A percentile compares a stretch with the other conserved stretches of the same genome.
phyloP scores from a whole-genome alignment of 1,284 basidiomycete genomes.

The Ceratobasidium sp. region DNA sequence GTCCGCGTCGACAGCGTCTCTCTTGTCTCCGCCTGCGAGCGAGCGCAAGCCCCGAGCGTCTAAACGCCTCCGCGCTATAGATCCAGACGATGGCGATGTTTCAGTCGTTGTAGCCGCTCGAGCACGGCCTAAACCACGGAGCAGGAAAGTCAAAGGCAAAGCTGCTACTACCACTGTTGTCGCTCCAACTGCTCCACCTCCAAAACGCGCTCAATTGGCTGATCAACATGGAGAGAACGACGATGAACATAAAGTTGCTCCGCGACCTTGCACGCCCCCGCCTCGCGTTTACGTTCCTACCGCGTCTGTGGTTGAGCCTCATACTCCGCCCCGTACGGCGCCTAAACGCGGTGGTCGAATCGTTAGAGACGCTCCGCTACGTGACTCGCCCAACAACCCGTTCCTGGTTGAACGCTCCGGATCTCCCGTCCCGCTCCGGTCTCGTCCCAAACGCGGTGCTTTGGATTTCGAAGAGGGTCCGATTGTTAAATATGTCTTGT shows the following conservation, averaged over 20 bases:
- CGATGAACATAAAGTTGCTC: neutral
- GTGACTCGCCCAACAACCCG: conserved; percentile 51
- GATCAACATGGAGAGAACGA: neutral
- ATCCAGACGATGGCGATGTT: conserved; percentile 45
- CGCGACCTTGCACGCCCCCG: conserved; percentile 28
- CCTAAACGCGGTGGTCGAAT: conserved; percentile 6
- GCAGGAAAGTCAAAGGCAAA: conserved; percentile 20
- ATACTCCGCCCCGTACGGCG: conserved; percentile 28
- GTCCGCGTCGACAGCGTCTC: conserved; percentile 45
- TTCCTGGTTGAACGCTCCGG: conserved; percentile 44
- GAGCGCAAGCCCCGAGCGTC: conserved; percentile 42
- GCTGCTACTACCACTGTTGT: neutral
- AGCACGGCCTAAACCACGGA: conserved; percentile 15
- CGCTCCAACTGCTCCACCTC: conserved; percentile 2
- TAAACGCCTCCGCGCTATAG: conserved; percentile 34
- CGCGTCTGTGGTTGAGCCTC: conserved; percentile 6
- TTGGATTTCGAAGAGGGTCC: conserved; percentile 43
- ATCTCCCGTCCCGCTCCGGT: conserved; percentile 13
- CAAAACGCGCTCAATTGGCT: conserved; percentile 22
- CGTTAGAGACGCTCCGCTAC: conserved; percentile 37
- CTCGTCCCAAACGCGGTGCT: conserved; percentile 27
- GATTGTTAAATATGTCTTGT: conserved; percentile 50
- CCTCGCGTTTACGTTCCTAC: conserved; percentile 33
- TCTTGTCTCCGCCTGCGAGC: conserved; percentile 48
- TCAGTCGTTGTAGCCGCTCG: neutral